Conservation (phyloP, 106 monocot species). For the Posidonia australis region DNA sequence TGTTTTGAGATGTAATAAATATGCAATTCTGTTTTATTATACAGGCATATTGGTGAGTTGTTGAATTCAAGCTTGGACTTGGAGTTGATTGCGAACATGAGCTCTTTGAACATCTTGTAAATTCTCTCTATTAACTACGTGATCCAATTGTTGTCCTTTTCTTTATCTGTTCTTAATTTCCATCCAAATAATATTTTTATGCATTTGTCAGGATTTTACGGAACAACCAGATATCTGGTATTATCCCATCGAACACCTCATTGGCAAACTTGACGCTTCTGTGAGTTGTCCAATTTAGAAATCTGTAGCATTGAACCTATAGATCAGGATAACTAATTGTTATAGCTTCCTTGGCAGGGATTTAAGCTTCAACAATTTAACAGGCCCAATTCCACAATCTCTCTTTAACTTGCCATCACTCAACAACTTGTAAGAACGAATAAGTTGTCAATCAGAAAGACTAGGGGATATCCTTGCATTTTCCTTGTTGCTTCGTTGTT, state of each 20-base stretch:
- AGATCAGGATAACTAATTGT: not conserved
- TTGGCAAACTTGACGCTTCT: conserved; percentile 33
- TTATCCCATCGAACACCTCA: conserved; percentile 32
- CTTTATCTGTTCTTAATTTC: not conserved
- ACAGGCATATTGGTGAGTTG: not conserved
- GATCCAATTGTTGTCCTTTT: not conserved
- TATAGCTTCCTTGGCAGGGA: not conserved
- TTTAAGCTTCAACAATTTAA: conserved; percentile 60
- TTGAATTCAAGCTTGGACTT: not conserved
- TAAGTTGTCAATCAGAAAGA: not conserved
- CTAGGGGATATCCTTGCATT: not conserved
- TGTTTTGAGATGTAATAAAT: not conserved
- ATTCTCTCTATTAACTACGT: not conserved
- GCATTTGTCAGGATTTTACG: conserved; percentile 43
- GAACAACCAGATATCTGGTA: conserved; percentile 54
- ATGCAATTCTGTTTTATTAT: not conserved
- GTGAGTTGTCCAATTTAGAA: conserved; percentile 26
- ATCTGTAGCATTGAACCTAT: not conserved
- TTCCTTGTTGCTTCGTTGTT: not conserved
- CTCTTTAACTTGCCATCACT: conserved; percentile 53
- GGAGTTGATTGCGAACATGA: not conserved
- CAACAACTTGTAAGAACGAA: not conserved
- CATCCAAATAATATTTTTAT: not conserved
- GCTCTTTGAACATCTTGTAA: conserved; percentile 4
- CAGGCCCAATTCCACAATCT: conserved; percentile 57